Base-by-base conservation (phyloP, 257 asterid species). In the Nicotiana tomentosiformis region DNA sequence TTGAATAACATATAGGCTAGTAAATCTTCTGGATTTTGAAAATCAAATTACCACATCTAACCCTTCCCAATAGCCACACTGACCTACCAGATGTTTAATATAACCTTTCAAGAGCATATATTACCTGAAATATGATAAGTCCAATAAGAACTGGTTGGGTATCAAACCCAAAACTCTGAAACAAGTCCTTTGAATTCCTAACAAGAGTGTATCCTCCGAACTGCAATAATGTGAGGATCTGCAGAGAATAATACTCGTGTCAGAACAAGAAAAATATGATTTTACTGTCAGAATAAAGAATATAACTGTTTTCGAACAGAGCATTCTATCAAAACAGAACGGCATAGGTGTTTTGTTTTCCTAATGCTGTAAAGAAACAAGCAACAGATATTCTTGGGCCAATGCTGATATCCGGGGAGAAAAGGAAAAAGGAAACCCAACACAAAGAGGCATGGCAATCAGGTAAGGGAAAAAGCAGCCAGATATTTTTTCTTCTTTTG, bases 141-240 rank as follows among this genome's bases (percentile, higher is more conserved):
- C 99, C 99, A 83, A 96, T 94, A 68, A 96, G 95, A 86, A 96
- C 97, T 17, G 99, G 99, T 88, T 94, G 98, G 10, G 98, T 92
- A 85, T 94, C 98, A 88, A 96, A 96, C 72, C 99, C 99, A 83
- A 96, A 96, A 93, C 99, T 96, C 89, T 85, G 95, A 88, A 94
- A 96, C 86, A 96, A 88, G 81, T 94, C 97, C 81, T 91, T 92
- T n/a, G 99, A 96, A 90, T 96, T 96, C 90, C 98, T 93, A 55
- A 94, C 93, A 18, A 96, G 97, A 66, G 98, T 91, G 91, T 90
- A 96, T 18, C 99, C 99, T 70, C 99, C 99, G 82, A 96, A 96
- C 86, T 94, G 99, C 90, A 93, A 87, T 64, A 96, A 78, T 17
- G 97, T 93, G 86, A 96, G 87, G 84, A 95, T 90, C 99, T 96